These are phyloP conservation scores for Zostera marina DNA, from an alignment of 116 monocot species.

Conservation along the genomic window DNA sequence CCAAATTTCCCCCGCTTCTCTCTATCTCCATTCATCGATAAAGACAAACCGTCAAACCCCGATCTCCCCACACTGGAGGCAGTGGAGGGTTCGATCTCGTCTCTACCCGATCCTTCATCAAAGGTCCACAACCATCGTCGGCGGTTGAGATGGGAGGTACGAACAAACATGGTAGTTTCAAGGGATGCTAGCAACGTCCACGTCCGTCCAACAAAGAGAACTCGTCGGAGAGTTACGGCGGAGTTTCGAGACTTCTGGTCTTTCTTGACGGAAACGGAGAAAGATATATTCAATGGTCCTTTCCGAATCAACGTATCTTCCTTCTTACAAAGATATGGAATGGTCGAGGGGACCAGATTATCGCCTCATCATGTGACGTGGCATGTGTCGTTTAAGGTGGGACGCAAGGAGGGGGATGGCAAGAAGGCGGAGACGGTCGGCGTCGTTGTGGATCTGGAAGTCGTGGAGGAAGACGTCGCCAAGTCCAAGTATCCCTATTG, in stretches of 20 bases:
- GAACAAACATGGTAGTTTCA: conserved; percentile 43
- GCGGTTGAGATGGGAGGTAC: conserved; percentile 7
- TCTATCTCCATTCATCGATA: too few relatives aligned
- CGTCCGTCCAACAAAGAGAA: conserved; percentile 31
- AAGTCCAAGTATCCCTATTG: conserved; percentile 62
- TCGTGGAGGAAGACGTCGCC: conserved; percentile 71
- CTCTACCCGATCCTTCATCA: too few relatives aligned
- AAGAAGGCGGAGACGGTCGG: background rate
- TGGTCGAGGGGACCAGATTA: background rate
- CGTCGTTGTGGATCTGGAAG: conserved; percentile 45
- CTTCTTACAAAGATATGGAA: conserved; percentile 38
- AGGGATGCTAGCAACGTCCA: conserved; percentile 30
- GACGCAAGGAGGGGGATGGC: conserved; percentile 61
- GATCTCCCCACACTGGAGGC: too few relatives aligned
- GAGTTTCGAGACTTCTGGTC: conserved; percentile 49
- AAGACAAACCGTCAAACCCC: too few relatives aligned
- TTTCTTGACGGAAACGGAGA: conserved; percentile 18
- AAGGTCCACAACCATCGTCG: too few relatives aligned
- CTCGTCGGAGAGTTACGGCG: conserved; percentile 31
- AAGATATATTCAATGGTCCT: conserved; percentile 20
- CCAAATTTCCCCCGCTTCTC: too few relatives aligned
- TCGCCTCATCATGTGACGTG: conserved; percentile 14
- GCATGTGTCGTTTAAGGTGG: conserved; percentile 42
- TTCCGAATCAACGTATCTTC: conserved; percentile 46
- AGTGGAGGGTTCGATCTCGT: too few relatives aligned